phyloP scores from a whole-genome alignment of 1,139 yeast species.

The Yamadazyma siamensis region DNA sequence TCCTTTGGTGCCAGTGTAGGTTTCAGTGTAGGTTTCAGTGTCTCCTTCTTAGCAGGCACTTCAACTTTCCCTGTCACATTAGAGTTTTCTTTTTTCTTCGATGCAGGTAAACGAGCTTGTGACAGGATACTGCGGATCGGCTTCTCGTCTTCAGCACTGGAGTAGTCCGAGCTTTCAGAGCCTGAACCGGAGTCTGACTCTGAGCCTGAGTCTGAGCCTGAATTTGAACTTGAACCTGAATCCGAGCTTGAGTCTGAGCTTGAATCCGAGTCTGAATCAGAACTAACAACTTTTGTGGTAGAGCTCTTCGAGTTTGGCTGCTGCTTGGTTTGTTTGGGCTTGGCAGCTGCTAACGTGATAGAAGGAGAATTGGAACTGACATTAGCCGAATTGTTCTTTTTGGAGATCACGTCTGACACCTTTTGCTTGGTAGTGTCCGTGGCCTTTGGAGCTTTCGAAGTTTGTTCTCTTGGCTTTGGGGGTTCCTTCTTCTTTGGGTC shows the following conservation, averaged over 20 bases:
- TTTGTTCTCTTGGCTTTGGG: not conserved
- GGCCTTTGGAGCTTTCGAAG: constrained; percentile 1
- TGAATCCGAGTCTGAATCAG: constrained; percentile 6
- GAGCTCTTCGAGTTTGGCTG: not conserved
- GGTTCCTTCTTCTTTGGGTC: not conserved
- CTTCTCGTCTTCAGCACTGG: constrained; percentile 6
- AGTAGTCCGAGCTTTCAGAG: constrained; percentile 7
- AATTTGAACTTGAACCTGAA: constrained; percentile 2
- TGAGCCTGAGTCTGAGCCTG: constrained; percentile 5
- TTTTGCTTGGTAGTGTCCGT: not conserved
- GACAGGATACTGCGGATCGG: too few relatives aligned
- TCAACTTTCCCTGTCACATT: not conserved
- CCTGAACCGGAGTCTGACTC: constrained; percentile 7
- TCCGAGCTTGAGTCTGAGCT: constrained; percentile 6
- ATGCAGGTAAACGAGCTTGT: too few relatives aligned
- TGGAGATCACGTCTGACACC: not conserved
- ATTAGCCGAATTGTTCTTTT: too few relatives aligned
- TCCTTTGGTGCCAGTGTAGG: not conserved
- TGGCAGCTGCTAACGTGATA: too few relatives aligned
- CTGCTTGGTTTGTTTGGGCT: too few relatives aligned
- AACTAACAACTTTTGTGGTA: constrained; percentile 1
- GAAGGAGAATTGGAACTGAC: too few relatives aligned
- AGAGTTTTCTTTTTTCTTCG: not conserved
- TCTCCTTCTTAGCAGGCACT: not conserved
- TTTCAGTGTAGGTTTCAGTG: not conserved